Percentiles rank a stretch among this genome's conserved stretches.
Conservation (phyloP, 73 alveolate genomes). For the Paramecium sexaurelia region DNA sequence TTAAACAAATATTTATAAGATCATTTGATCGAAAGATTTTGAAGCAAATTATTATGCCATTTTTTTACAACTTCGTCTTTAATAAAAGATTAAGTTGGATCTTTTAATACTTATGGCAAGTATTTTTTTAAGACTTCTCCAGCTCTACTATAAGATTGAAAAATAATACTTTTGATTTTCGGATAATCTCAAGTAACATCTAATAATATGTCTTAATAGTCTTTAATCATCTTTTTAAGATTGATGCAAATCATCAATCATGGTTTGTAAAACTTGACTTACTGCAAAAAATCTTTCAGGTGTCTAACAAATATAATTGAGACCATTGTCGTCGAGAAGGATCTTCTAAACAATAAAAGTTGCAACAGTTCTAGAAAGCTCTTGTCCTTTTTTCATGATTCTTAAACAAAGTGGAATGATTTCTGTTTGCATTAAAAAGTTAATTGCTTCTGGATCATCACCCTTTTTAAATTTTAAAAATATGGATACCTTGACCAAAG, state of each 20-base stretch:
- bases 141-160: conserved; percentile 72
- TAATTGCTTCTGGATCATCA: conserved; percentile 97
- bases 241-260: conserved; percentile 86
- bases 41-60: conserved; percentile 59
- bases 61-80: conserved; percentile 65
- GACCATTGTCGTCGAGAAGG: conserved; percentile 95
- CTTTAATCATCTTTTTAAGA: conserved; percentile 87
- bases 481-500: conserved; percentile 86
- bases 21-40: conserved; percentile 53
- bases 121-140: conserved; percentile 76
- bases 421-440: conserved; percentile 96
- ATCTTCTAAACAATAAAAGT: conserved; percentile 97
- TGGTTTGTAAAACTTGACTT: conserved; percentile 87
- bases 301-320: conserved; percentile 94
- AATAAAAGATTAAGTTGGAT: conserved; percentile 32
- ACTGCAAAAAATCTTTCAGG: conserved; percentile 97
- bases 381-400: conserved; percentile 99
- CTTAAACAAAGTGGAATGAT: conserved; percentile 98
- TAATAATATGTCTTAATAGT: conserved; percentile 93
- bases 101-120: conserved; percentile 61
- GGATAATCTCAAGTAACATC: conserved; percentile 94
- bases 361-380: conserved; percentile 98
- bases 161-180: conserved; percentile 71
- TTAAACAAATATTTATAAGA: not conserved
- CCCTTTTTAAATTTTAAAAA: conserved; percentile 57